Evolutionary conservation across 2,329 filamentous ascomycete genomes (phyloP), one percentile per base, ranked within the genome.

Genomic region (Corynespora cassiicola): DNA sequence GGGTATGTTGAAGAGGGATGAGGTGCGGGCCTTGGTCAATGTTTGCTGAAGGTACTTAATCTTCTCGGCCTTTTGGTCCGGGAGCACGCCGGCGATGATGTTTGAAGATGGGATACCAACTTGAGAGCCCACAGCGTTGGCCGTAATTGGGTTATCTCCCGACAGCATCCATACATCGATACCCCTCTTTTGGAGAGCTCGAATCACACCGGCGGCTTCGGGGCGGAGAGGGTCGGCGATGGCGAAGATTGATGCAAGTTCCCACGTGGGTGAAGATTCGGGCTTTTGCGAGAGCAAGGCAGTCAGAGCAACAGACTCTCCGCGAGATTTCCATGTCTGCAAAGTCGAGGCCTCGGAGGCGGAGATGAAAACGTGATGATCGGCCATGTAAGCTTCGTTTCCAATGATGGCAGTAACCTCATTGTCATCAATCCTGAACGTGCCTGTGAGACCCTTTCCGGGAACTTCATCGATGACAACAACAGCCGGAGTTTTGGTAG

Each of bases 91-190:
- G 8, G 91, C 90, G 47, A 95, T 87, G 50, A 96, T 85, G 61
- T 95, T 88, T 37, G 75, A 71, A 1, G 75, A 58, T 0, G 82
- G 78, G 49, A 96, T 96, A 15, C 88, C 88, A 12, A 96, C 76
- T 56, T 82, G 81, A 2, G 76, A 71, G 1, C 87, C 91, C 3
- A 96, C 88, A 0, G 90, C 89, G 14, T 79, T 75, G 2, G 91
- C 91, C 1, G 91, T 96, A n/a, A 75, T 84, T n/a, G 76, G 73
- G 60, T 96, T 96, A 72, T 96, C 91, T 19, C 91, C 91, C 0
- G 90, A 95, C 23, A 96, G 84, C 89, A 96, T 95, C 83, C 86
- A 96, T 4, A 95, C 87, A 20, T 84, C 80, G 30, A 87, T 84
- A 14, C 86, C 83, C 11, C 80, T 79, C 4, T 77, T 68, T 27